Evolutionary conservation across 495 filamentous ascomycete species (phyloP).

Genomic region (Penicillium robsamsonii): DNA sequence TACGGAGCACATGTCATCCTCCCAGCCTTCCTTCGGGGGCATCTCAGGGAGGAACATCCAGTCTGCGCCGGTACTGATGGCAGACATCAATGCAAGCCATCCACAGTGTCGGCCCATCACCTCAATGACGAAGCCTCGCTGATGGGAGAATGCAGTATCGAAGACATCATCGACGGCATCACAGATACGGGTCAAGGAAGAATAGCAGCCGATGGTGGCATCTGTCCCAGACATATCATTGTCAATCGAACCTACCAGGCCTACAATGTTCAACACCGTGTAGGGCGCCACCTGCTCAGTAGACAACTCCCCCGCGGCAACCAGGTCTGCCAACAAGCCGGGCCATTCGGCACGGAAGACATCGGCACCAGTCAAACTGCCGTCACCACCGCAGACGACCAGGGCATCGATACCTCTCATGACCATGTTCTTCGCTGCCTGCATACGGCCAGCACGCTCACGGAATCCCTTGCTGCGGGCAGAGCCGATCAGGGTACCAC

Average conservation of each 20-base stretch:
- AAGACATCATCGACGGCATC: conserved; percentile 95
- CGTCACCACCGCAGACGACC: conserved; percentile 96
- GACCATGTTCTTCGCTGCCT: conserved; percentile 90
- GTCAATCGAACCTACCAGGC: conserved; percentile 95
- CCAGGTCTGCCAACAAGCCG: conserved; percentile 76
- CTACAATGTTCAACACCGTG: conserved; percentile 87
- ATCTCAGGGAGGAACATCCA: conserved; percentile 97
- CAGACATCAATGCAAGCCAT: conserved; percentile 96
- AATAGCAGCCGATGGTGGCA: conserved; percentile 96
- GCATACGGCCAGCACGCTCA: conserved; percentile 76
- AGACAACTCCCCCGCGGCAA: conserved; percentile 64
- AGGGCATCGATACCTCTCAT: conserved; percentile 90
- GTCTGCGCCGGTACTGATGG: conserved; percentile 92
- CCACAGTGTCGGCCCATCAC: conserved; percentile 99
- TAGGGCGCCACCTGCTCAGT: conserved; percentile 67
- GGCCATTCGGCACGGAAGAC: conserved; percentile 92
- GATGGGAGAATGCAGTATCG: conserved; percentile 94
- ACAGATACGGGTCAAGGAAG: conserved; percentile 87
- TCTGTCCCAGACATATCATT: conserved; percentile 98
- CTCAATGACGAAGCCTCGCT: conserved; percentile 95
- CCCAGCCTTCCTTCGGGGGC: conserved; percentile 84
- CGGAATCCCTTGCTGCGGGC: conserved; percentile 88
- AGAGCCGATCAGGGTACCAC: conserved; percentile 95
- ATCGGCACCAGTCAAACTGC: conserved; percentile 94
- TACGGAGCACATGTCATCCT: conserved; percentile 79